Evolutionary conservation across 352 stramenopile genomes (phyloP), one percentile per base, ranked within the genome.

Genomic region (Phytopythium vexans): DNA sequence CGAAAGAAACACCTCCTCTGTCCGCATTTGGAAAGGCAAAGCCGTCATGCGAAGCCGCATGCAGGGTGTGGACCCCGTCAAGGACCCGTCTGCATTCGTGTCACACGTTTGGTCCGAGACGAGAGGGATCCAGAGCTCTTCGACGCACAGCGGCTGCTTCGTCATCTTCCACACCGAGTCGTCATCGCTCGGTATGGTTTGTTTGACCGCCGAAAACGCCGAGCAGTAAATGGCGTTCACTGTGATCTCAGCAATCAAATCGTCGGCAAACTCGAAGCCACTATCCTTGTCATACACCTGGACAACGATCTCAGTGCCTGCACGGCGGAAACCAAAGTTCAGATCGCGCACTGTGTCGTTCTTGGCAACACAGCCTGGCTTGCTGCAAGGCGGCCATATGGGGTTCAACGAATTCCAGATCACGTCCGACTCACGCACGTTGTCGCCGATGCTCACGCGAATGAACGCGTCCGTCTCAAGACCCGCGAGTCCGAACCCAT

Each of bases 221-320:
- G 86, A 94, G 62, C 86, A 95, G 55, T 91, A 92, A 43, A 94
- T 92, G 12, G 83, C 69, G 42, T 92, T 75, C 10, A 92, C 51
- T 3, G 65, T 88, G 36, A 91, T 65, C 42, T 80, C 60, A 2
- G 71, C 77, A 41, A 95, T 81, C 8, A 95, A 58, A 57, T 97
- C 87, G 52, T 97, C 84, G 8, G 59, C 81, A 44, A 96, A 96
- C 57, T 96, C 88, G 2, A 97, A 66, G 9, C 89, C 89, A 43
- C 72, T 75, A 66, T 96, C 87, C 33, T 89, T 70, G 58, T 97
- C 86, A 49, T 70, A 77, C 10, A 95, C 70, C 12, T 70, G 49
- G 7, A 97, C 56, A 8, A 60, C 67, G 51, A 97, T 88, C 47
- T 79, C 52, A 1, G 79, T 90, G n/a, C 86, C 89, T 9, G 86